A percentile compares a stretch with the other conserved stretches of the same genome.
Evolutionary conservation across 768 basidiomycete species (phyloP).

Genomic region (Boletus sp.): DNA sequence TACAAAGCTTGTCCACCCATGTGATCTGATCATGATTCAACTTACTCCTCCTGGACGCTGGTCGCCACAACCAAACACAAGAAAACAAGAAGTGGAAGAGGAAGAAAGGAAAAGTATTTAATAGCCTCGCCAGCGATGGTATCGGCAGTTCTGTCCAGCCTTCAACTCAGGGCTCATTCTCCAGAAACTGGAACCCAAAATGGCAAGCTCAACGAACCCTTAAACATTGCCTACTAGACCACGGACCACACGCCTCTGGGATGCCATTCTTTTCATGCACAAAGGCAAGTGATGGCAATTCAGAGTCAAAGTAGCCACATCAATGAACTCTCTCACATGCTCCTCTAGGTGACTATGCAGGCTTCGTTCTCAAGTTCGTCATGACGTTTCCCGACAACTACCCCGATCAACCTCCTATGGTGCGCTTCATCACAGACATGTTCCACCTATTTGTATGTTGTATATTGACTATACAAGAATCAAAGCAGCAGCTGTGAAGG

Average conservation of each 20-base stretch:
- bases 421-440: conserved; percentile 77
- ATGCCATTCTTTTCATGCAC: conserved; percentile 80
- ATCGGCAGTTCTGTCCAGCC: conserved; percentile 16
- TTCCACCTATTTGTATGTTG: conserved; percentile 88
- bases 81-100: conserved; percentile 26
- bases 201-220: conserved; percentile 4
- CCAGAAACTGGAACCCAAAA: conserved; percentile 7
- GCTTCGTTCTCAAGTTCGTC: conserved; percentile 74
- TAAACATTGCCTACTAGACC: conserved; percentile 68
- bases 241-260: too few species aligned
- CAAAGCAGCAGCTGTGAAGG: too few species aligned
- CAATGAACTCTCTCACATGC: not conserved
- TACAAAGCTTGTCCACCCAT: too few species aligned
- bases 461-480: too few species aligned
- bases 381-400: conserved; percentile 70
- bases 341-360: conserved; percentile 70
- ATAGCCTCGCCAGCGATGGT: conserved; percentile 13
- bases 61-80: conserved; percentile 4
- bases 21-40: too few species aligned
- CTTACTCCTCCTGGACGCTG: conserved; percentile 4
- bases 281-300: conserved; percentile 48
- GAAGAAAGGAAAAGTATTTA: conserved; percentile 27
- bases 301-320: not conserved
- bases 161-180: conserved; percentile 22
- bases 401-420: conserved; percentile 67